phyloP scores from a whole-genome alignment of 352 stramenopile genomes.

The Salisapilia sapeloensis region DNA sequence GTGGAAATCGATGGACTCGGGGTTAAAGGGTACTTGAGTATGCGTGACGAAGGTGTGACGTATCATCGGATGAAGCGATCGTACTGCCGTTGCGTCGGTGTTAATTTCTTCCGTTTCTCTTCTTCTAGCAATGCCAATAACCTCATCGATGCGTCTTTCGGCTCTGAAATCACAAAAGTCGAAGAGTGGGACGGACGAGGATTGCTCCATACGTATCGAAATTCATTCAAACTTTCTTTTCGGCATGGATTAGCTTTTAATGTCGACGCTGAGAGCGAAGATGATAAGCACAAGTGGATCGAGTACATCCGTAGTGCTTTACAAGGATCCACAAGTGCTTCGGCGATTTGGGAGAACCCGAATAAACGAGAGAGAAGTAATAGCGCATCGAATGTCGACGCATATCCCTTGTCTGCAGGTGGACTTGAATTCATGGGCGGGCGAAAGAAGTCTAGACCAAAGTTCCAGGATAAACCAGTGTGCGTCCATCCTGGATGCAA shows the following conservation, averaged over 20 bases:
- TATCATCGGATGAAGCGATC: slow-evolving; percentile 80
- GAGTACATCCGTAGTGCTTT: slow-evolving; percentile 58
- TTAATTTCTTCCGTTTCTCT: slow-evolving; percentile 64
- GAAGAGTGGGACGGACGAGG: slow-evolving; percentile 76
- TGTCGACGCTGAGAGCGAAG: slow-evolving; percentile 55
- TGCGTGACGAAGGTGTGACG: slow-evolving; percentile 69
- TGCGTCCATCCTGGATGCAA: slow-evolving; percentile 45
- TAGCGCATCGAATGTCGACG: slow-evolving; percentile 10
- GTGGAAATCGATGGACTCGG: slow-evolving; percentile 49
- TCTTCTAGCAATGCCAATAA: slow-evolving; percentile 36
- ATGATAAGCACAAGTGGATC: slow-evolving; percentile 65
- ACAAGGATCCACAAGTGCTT: slow-evolving; percentile 12
- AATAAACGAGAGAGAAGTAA: too few species aligned
- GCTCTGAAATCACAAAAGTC: slow-evolving; percentile 54
- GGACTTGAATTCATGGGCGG: slow-evolving; percentile 38
- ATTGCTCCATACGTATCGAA: slow-evolving; percentile 60
- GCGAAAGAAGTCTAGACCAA: slow-evolving; percentile 39
- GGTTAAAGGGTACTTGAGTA: slow-evolving; percentile 55
- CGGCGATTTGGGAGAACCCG: slow-evolving; percentile 23
- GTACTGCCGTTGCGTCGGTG: slow-evolving; percentile 61
- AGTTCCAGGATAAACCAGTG: slow-evolving; percentile 49
- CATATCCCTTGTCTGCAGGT: slow-evolving; percentile 22
- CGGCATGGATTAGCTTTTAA: slow-evolving; percentile 59
- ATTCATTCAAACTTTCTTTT: slow-evolving; percentile 76
- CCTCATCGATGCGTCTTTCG: slow-evolving; percentile 43